These are phyloP conservation scores for Corylus heterophylla DNA, from an alignment of 306 rosid species.

Conservation along the genomic window DNA sequence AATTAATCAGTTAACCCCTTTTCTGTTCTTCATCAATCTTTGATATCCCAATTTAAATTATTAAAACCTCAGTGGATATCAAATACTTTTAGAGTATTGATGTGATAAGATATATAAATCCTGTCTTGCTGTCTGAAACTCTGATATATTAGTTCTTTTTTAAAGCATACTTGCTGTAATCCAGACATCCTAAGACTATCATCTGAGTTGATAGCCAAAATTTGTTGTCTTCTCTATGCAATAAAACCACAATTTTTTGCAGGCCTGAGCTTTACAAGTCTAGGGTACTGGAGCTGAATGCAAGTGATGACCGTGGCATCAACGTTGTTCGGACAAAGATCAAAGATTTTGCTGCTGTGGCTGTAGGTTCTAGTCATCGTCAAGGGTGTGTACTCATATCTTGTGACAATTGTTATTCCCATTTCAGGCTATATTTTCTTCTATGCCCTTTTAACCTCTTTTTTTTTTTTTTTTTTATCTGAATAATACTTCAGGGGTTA, in stretches of 20 bases:
- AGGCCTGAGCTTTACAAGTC: slow-evolving; percentile 89
- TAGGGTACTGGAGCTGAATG: slow-evolving; percentile 93
- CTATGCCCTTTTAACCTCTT: background rate
- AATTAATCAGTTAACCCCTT: background rate
- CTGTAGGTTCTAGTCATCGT: slow-evolving; percentile 58
- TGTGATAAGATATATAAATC: background rate
- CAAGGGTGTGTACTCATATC: slow-evolving; percentile 49
- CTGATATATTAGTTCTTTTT: background rate
- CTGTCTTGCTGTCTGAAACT: background rate
- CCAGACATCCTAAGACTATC: background rate
- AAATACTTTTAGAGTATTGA: background rate
- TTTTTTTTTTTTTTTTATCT: background rate
- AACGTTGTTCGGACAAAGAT: slow-evolving; percentile 93
- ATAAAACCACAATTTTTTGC: slow-evolving; percentile 13
- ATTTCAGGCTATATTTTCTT: slow-evolving; percentile 5
- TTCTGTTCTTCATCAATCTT: background rate
- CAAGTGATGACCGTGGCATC: slow-evolving; percentile 97
- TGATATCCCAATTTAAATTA: background rate
- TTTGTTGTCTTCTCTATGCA: background rate
- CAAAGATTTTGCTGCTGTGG: slow-evolving; percentile 83
- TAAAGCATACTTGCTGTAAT: background rate
- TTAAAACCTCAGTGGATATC: background rate
- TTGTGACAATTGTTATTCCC: background rate
- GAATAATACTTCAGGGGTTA: slow-evolving; percentile 53
- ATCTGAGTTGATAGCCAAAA: background rate